phyloP scores from a whole-genome alignment of 495 filamentous ascomycete species.

The Parathielavia appendiculata region DNA sequence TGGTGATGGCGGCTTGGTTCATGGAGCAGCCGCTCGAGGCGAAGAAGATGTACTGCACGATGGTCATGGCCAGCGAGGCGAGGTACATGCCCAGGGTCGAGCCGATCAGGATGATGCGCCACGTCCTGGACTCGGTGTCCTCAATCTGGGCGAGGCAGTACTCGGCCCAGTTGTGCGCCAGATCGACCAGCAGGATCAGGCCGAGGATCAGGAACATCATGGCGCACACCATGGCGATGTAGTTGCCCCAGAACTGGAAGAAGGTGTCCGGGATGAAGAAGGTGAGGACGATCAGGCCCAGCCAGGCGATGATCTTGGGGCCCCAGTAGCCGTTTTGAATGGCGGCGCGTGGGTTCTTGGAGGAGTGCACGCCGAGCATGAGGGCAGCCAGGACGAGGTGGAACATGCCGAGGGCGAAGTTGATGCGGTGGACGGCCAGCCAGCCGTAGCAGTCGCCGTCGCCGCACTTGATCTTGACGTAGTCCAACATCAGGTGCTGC shows the following conservation, averaged over 20 bases:
- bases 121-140: slow-evolving; percentile 72
- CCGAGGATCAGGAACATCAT: slow-evolving; percentile 93
- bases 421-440: slow-evolving; percentile 93
- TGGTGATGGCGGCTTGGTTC: slow-evolving; percentile 77
- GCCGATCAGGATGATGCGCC: slow-evolving; percentile 82
- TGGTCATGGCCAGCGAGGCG: slow-evolving; percentile 82
- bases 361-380: slow-evolving; percentile 77
- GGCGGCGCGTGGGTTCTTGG: slow-evolving; percentile 79
- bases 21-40: slow-evolving; percentile 76
- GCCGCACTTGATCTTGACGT: slow-evolving; percentile 86
- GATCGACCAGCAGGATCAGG: slow-evolving; percentile 85
- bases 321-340: slow-evolving; percentile 97
- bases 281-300: slow-evolving; percentile 77
- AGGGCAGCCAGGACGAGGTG: slow-evolving; percentile 79
- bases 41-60: slow-evolving; percentile 97
- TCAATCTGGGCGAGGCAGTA: slow-evolving; percentile 93
- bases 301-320: slow-evolving; percentile 71
- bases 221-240: slow-evolving; percentile 80
- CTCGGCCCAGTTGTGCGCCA: slow-evolving; percentile 97
- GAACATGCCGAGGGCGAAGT: slow-evolving; percentile 93
- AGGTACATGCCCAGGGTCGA: slow-evolving; percentile 94
- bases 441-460: slow-evolving; percentile 91
- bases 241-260: slow-evolving; percentile 95
- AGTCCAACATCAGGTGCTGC: slow-evolving; percentile 84
- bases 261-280: slow-evolving; percentile 95